Percentiles rank a stretch among this genome's conserved stretches.
These are phyloP conservation scores for Nelumbo lutea DNA, from an alignment of 164 flowering plant species.

Conservation along the genomic window DNA sequence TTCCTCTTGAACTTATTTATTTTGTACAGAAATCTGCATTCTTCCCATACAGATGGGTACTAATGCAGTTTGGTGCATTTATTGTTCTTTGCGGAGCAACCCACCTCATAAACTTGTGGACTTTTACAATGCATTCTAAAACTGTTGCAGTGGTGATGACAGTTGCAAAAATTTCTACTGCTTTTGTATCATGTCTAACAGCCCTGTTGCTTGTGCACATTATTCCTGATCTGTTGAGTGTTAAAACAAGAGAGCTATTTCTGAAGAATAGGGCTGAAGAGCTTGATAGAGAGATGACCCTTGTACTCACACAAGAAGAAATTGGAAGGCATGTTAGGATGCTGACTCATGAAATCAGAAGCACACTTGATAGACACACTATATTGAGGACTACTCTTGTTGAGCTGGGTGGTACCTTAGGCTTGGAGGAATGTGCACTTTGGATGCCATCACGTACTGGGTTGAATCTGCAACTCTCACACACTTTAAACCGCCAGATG, in stretches of 20 bases:
- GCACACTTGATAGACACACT: slow-evolving; percentile 64
- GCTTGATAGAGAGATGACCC: slow-evolving; percentile 69
- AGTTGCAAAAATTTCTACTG: slow-evolving; percentile 52
- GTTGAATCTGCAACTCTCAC: slow-evolving; percentile 46
- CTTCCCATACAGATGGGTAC: slow-evolving; percentile 78
- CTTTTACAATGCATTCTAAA: slow-evolving; percentile 52
- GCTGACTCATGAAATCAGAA: slow-evolving; percentile 78
- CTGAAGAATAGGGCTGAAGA: slow-evolving; percentile 59
- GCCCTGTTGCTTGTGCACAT: slow-evolving; percentile 76
- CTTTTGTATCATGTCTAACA: slow-evolving; percentile 61
- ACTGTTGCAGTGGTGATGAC: slow-evolving; percentile 62
- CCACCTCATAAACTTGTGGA: slow-evolving; percentile 69
- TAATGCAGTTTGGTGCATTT: slow-evolving; percentile 78
- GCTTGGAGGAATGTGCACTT: slow-evolving; percentile 64
- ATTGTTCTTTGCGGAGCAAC: slow-evolving; percentile 74
- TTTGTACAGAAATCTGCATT: slow-evolving; percentile 61
- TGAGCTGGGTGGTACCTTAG: slow-evolving; percentile 63
- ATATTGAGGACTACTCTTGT: slow-evolving; percentile 67
- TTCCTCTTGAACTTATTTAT: slow-evolving; percentile 63
- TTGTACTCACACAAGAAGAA: slow-evolving; percentile 66
- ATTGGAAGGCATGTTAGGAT: slow-evolving; percentile 74
- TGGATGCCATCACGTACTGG: slow-evolving; percentile 74
- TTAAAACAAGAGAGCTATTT: slow-evolving; percentile 52
- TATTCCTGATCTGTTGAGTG: slow-evolving; percentile 62
- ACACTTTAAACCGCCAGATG: slow-evolving; percentile 42